Evolutionary conservation across 352 stramenopile genomes (phyloP).

Genomic region (Aphanomyces astaci): DNA sequence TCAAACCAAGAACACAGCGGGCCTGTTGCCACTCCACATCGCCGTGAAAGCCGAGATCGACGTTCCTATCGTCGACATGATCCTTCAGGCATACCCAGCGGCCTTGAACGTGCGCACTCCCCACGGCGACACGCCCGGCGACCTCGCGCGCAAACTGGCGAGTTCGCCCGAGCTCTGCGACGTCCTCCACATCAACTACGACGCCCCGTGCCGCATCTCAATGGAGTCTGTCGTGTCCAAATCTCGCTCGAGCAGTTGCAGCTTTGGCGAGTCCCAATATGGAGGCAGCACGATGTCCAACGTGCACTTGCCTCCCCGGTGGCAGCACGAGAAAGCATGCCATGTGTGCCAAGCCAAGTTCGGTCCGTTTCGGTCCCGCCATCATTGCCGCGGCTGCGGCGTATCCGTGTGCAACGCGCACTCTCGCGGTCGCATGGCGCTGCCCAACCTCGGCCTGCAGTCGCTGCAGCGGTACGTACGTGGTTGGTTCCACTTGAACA

Average conservation of each 20-base stretch:
- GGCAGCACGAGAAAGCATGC: slow-evolving; percentile 21
- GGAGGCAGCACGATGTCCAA: not conserved
- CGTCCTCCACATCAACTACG: slow-evolving; percentile 36
- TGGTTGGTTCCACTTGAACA: too few species aligned
- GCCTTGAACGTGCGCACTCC: slow-evolving; percentile 60
- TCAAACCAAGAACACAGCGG: slow-evolving; percentile 65
- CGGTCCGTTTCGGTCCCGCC: slow-evolving; percentile 12
- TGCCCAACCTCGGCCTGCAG: slow-evolving; percentile 10
- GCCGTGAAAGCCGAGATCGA: slow-evolving; percentile 66
- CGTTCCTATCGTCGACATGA: slow-evolving; percentile 50
- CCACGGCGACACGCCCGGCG: slow-evolving; percentile 53
- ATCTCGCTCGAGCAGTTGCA: not conserved
- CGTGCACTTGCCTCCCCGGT: slow-evolving; percentile 3
- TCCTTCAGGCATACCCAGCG: slow-evolving; percentile 43
- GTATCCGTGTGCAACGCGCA: slow-evolving; percentile 16
- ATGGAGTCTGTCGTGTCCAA: not conserved
- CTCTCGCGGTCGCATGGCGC: slow-evolving; percentile 11
- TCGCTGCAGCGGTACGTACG: not conserved
- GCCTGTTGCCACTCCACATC: slow-evolving; percentile 71
- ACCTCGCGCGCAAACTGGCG: slow-evolving; percentile 52
- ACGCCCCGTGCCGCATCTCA: slow-evolving; percentile 39
- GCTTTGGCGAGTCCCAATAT: not conserved
- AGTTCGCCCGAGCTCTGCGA: slow-evolving; percentile 43
- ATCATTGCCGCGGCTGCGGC: slow-evolving; percentile 19
- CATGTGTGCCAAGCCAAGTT: slow-evolving; percentile 23